phyloP scores from a whole-genome alignment of 129 eudicot species.

The Centaurea solstitialis region DNA sequence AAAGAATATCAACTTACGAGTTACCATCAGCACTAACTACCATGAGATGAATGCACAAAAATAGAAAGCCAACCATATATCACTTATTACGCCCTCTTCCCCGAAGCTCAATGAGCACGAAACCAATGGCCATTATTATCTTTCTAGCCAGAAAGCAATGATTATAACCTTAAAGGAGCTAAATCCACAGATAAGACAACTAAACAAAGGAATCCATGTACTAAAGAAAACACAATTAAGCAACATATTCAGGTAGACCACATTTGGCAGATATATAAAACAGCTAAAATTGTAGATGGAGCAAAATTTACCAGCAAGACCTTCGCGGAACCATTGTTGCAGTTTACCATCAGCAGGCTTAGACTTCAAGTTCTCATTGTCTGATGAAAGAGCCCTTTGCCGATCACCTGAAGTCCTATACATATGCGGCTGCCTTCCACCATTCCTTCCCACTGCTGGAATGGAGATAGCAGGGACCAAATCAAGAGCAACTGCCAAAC shows the following conservation, averaged over 20 bases:
- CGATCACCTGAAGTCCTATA: constrained; percentile 39
- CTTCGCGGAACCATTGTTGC: constrained; percentile 98
- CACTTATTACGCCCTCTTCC: not conserved
- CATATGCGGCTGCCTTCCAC: constrained; percentile 52
- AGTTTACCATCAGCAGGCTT: constrained; percentile 64
- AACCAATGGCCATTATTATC: not conserved
- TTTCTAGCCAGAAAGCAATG: not conserved
- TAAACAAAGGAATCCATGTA: not conserved
- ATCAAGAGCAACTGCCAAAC: constrained; percentile 56
- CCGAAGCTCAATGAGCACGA: not conserved
- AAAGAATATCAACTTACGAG: not conserved
- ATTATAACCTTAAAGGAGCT: not conserved
- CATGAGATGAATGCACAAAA: not conserved
- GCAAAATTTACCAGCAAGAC: constrained; percentile 74
- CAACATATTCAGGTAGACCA: constrained; percentile 9
- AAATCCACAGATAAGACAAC: constrained; percentile 6
- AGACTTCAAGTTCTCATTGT: constrained; percentile 48
- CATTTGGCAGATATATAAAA: not conserved
- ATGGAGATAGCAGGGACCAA: constrained; percentile 54
- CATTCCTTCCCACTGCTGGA: constrained; percentile 39
- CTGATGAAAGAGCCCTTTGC: constrained; percentile 72
- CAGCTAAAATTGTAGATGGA: not conserved
- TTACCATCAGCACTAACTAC: not conserved
- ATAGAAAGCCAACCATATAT: not conserved
- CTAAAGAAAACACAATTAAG: not conserved